These are phyloP conservation scores for Phialophora tarda DNA, from an alignment of 2,329 filamentous ascomycete species.

Conservation along the genomic window DNA sequence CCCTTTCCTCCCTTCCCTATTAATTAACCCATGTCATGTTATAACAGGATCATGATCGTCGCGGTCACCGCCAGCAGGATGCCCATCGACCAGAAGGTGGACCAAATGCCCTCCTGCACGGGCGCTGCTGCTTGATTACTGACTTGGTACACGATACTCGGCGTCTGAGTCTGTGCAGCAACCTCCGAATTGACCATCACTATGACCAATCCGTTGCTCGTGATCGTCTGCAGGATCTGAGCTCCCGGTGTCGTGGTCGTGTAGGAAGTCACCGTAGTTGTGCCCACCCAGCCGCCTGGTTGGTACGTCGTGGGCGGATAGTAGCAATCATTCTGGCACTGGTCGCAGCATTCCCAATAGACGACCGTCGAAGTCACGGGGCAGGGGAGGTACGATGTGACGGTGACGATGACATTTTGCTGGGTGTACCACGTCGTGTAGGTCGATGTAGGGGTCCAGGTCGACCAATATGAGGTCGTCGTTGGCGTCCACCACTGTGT, in stretches of 20 bases:
- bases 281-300: constrained; percentile 21
- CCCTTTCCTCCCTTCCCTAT: background rate
- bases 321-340: constrained; percentile 33
- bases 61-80: constrained; percentile 29
- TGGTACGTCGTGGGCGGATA: constrained; percentile 15
- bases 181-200: constrained; percentile 24
- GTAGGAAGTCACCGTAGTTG: constrained; percentile 34
- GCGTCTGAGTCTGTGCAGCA: constrained; percentile 15
- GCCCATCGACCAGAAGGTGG: constrained; percentile 26
- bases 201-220: constrained; percentile 35
- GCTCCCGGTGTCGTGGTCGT: constrained; percentile 30
- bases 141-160: constrained; percentile 30
- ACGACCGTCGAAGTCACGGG: constrained; percentile 34
- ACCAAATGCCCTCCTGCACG: constrained; percentile 20
- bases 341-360: constrained; percentile 36
- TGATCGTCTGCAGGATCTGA: constrained; percentile 24
- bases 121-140: constrained; percentile 28
- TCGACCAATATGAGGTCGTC: constrained; percentile 35
- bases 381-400: constrained; percentile 34
- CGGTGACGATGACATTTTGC: constrained; percentile 33
- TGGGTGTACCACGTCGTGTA: constrained; percentile 34
- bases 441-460: constrained; percentile 33
- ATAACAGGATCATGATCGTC: constrained; percentile 34
- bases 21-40: background rate
- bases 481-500: constrained; percentile 34